A percentile compares a stretch with the other conserved stretches of the same genome.
Conservation (phyloP, 495 filamentous ascomycete species). For the Apodospora peruviana region DNA sequence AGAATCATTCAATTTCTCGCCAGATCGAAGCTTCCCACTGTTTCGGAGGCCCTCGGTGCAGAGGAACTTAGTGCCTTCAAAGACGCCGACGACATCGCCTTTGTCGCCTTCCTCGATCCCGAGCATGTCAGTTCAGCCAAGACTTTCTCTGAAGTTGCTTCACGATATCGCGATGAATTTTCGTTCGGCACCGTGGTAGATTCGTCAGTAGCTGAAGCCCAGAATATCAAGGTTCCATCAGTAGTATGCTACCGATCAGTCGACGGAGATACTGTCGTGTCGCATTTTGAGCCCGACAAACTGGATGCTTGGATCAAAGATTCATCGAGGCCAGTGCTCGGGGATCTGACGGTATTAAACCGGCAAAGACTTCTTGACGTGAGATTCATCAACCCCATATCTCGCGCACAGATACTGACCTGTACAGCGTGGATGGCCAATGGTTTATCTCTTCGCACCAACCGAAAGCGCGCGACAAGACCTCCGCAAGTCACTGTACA, state of each 20-base stretch:
- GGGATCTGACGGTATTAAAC: slow-evolving; percentile 34
- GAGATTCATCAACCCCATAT: slow-evolving; percentile 5
- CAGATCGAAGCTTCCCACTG: slow-evolving; percentile 21
- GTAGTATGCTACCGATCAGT: slow-evolving; percentile 32
- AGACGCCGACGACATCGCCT: slow-evolving; percentile 28
- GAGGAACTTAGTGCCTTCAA: slow-evolving; percentile 26
- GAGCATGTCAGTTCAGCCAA: slow-evolving; percentile 9
- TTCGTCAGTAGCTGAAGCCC: slow-evolving; percentile 4
- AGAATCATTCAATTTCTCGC: slow-evolving; percentile 30
- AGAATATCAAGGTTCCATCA: slow-evolving; percentile 13
- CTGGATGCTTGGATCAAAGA: slow-evolving; percentile 27
- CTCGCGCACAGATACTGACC: background rate
- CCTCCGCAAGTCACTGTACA: slow-evolving; percentile 26
- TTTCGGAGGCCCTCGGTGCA: slow-evolving; percentile 18
- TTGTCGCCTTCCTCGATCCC: slow-evolving; percentile 28
- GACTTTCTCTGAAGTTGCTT: slow-evolving; percentile 23
- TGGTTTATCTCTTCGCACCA: slow-evolving; percentile 37
- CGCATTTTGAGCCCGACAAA: slow-evolving; percentile 14
- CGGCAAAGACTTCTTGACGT: slow-evolving; percentile 32
- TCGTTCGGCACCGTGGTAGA: slow-evolving; percentile 31
- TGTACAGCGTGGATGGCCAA: slow-evolving; percentile 30
- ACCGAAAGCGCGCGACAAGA: slow-evolving; percentile 20
- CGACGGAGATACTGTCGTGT: slow-evolving; percentile 27
- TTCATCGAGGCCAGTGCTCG: slow-evolving; percentile 26
- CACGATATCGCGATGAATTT: slow-evolving; percentile 28